Conservation (phyloP, 2,329 filamentous ascomycete genomes). For the Diaporthe destruens region DNA sequence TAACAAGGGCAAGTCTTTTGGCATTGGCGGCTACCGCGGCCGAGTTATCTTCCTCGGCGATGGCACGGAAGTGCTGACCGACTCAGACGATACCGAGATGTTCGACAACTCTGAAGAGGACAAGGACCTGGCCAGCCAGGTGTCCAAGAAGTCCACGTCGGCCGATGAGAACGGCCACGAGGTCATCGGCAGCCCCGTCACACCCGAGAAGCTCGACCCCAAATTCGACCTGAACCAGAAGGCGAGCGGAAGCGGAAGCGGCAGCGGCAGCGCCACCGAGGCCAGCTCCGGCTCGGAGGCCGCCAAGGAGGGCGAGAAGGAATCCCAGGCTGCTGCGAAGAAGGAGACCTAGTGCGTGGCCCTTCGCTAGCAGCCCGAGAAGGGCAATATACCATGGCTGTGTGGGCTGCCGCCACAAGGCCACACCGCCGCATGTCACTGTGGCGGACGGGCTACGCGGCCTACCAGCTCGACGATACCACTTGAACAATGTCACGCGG, state of each 20-base stretch:
- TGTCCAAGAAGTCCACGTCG: constrained; percentile 70
- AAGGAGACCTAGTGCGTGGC: constrained; percentile 35
- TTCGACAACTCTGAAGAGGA: constrained; percentile 90
- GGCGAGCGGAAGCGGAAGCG: constrained; percentile 12
- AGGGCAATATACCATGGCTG: neutral
- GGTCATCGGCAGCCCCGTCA: constrained; percentile 41
- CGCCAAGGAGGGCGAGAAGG: constrained; percentile 19
- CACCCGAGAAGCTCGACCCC: constrained; percentile 42
- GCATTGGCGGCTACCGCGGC: constrained; percentile 78
- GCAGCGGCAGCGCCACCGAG: neutral
- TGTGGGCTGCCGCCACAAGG: neutral
- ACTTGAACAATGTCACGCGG: constrained; percentile 21
- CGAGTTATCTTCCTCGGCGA: constrained; percentile 96
- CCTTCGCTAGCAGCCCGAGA: neutral
- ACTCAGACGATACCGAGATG: constrained; percentile 91
- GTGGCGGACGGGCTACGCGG: neutral
- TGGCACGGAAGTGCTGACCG: constrained; percentile 91
- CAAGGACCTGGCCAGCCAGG: constrained; percentile 87
- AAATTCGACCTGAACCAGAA: constrained; percentile 39
- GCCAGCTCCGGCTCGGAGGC: neutral
- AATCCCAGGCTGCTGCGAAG: constrained; percentile 33
- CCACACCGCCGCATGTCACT: neutral
- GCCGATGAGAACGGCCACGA: constrained; percentile 45
- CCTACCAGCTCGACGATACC: constrained; percentile 25
- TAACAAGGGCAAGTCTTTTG: constrained; percentile 71